Evolutionary conservation across 495 filamentous ascomycete genomes (phyloP), one percentile per base, ranked within the genome.

Genomic region (Neurospora sp.): DNA sequence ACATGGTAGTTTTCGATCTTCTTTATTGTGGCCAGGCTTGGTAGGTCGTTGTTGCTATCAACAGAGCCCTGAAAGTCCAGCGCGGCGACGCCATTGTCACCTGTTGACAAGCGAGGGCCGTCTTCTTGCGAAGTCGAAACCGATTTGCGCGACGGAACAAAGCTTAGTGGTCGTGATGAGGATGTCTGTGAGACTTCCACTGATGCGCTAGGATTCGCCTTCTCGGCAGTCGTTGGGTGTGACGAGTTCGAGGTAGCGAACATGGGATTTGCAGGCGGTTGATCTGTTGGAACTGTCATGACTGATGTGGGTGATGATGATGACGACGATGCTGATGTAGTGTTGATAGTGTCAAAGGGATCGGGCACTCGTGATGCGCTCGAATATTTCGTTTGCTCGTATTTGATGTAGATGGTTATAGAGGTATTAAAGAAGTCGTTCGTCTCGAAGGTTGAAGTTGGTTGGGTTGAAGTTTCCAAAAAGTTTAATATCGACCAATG

Each of bases 1-100:
- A 96, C 86, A 0, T 85, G 79, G 77, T 91, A 84, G 66, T 89
- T 80, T 40, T 87, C 86, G 71, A 89, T 82, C 74, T 86, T 86
- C 19, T 77, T 79, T 2, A 89, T 79, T 0, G 83, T 82, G 24
- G 84, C 84, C 11, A 78, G 74, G 0, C 85, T 81, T 0, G 91
- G 90, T 0, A 89, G 80, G 31, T 86, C 82, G 74, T 90, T 86
- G 79, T 83, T 84, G 42, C 82, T 86, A 71, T 82, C 79, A 7
- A 88, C 81, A 45, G 81, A 77, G 71, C 85, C 86, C 19, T 82
- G 75, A 73, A 87, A 87, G 71, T 85, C 83, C 36, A 75, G 77
- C 36, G 83, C 77, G 73, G 78, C 79, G 45, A 72, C 59, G 66
- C 28, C 74, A 66, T 76, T 74, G 45, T 72, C 43, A 28, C 62